phyloP scores from a whole-genome alignment of 148 eudicot species.

The Dianthus caryophyllus region DNA sequence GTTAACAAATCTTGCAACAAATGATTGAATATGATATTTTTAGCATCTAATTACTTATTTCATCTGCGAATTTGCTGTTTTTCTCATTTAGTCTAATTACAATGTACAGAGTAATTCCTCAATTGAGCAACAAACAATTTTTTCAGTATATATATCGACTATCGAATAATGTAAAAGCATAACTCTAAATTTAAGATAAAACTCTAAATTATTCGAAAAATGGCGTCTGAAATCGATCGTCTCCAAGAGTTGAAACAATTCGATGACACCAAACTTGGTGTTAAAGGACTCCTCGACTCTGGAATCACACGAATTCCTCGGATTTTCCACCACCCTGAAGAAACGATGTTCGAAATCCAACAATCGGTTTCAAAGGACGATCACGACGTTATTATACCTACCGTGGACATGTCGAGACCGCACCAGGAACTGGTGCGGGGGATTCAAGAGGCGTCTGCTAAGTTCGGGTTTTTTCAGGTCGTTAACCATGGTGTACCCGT shows the following conservation, averaged over 20 bases:
- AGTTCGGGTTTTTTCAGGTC: constrained; percentile 60
- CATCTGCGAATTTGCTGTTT: no score
- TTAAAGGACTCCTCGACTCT: constrained; percentile 68
- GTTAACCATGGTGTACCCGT: constrained; percentile 23
- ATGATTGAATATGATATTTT: no score
- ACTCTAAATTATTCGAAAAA: neutral
- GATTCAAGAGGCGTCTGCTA: constrained; percentile 31
- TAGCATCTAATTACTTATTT: no score
- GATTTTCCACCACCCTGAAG: constrained; percentile 53
- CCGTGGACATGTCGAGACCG: constrained; percentile 47
- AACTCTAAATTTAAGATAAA: no score
- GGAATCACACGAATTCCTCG: constrained; percentile 50
- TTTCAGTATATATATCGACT: no score
- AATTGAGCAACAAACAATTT: no score
- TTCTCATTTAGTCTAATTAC: no score
- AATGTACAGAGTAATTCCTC: no score
- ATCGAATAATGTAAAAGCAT: no score
- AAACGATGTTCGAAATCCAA: constrained; percentile 16
- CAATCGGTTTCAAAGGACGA: neutral
- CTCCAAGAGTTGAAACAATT: constrained; percentile 40
- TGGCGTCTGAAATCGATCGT: constrained; percentile 27
- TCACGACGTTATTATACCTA: constrained; percentile 28
- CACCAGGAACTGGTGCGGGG: constrained; percentile 23
- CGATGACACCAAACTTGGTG: constrained; percentile 63
- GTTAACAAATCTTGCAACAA: no score